phyloP scores from a whole-genome alignment of 306 rosid genomes.

The Dalbergia oliveri region DNA sequence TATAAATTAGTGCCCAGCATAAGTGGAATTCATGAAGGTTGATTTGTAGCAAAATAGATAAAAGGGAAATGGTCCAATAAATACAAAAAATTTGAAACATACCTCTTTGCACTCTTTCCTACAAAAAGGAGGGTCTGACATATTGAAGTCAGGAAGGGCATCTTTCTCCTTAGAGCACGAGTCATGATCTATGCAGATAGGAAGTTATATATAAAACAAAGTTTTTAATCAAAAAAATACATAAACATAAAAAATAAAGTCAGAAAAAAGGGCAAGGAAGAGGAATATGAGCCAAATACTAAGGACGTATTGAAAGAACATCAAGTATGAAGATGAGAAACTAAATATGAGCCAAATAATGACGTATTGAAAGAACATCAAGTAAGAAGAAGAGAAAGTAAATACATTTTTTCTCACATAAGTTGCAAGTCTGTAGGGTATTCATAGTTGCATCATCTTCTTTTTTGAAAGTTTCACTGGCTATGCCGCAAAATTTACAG shows the following conservation, averaged over 20 bases:
- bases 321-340: too few species aligned
- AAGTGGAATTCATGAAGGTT: conserved; percentile 5
- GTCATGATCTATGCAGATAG: conserved; percentile 67
- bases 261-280: conserved; percentile 31
- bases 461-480: conserved; percentile 50
- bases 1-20: conserved; percentile 58
- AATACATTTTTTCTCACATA: conserved; percentile 94
- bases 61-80: conserved; percentile 12
- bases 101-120: conserved; percentile 95
- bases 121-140: conserved; percentile 61
- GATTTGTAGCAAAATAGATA: conserved; percentile 11
- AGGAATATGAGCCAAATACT: conserved; percentile 17
- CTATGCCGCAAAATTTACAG: conserved; percentile 85
- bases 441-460: conserved; percentile 52
- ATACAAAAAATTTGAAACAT: conserved; percentile 47
- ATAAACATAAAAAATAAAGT: conserved; percentile 20
- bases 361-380: conserved; percentile 22
- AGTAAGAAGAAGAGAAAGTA: conserved; percentile 39
- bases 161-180: conserved; percentile 66
- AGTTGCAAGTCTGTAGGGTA: conserved; percentile 63
- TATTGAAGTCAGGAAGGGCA: conserved; percentile 53
- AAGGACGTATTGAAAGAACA: conserved; percentile 22
- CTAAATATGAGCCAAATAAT: conserved; percentile 43
- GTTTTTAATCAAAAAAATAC: neutral
- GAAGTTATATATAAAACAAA: conserved; percentile 41